A percentile compares a stretch with the other conserved stretches of the same genome.
These are phyloP conservation scores for Pseudogymnoascus sp. DNA, from an alignment of 2,329 filamentous ascomycete genomes.

Conservation along the genomic window DNA sequence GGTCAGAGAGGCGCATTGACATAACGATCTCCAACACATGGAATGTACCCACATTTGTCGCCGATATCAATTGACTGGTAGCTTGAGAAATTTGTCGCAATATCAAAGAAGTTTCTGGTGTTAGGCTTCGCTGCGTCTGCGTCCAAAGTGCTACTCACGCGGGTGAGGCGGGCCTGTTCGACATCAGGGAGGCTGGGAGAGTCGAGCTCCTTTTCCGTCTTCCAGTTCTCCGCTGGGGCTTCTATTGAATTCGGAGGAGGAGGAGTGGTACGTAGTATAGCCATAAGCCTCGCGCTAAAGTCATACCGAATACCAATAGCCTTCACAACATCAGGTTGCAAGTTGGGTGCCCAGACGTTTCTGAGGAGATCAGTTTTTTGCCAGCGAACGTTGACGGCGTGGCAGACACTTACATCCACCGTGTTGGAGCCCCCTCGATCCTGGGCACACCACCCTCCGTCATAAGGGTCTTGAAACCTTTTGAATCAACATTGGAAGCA, in stretches of 20 bases:
- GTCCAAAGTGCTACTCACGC: conserved; percentile 10
- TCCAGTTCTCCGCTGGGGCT: conserved; percentile 14
- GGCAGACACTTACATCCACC: conserved; percentile 57
- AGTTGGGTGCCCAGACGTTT: conserved; percentile 63
- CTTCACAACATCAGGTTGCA: conserved; percentile 46
- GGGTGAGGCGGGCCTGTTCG: conserved; percentile 17
- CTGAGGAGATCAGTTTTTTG: conserved; percentile 29
- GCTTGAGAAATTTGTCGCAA: conserved; percentile 66
- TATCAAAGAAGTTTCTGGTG: conserved; percentile 32
- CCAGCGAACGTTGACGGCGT: background rate
- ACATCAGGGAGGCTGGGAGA: conserved; percentile 12
- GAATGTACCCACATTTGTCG: conserved; percentile 43
- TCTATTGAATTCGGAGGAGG: conserved; percentile 23
- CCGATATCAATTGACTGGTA: conserved; percentile 68
- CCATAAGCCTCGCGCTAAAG: conserved; percentile 59
- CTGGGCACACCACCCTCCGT: conserved; percentile 18
- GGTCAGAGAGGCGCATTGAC: conserved; percentile 17
- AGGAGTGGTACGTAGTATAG: conserved; percentile 55
- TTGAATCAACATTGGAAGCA: conserved; percentile 44
- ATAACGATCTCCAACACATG: background rate
- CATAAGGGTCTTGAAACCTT: conserved; percentile 36
- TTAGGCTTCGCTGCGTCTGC: background rate
- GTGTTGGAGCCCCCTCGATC: conserved; percentile 41
- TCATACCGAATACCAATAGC: conserved; percentile 26
- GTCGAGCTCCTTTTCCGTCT: conserved; percentile 11